A percentile compares a stretch with the other conserved stretches of the same genome.
Evolutionary conservation across 2,329 filamentous ascomycete genomes (phyloP).

Genomic region (Grosmannia penicillata): DNA sequence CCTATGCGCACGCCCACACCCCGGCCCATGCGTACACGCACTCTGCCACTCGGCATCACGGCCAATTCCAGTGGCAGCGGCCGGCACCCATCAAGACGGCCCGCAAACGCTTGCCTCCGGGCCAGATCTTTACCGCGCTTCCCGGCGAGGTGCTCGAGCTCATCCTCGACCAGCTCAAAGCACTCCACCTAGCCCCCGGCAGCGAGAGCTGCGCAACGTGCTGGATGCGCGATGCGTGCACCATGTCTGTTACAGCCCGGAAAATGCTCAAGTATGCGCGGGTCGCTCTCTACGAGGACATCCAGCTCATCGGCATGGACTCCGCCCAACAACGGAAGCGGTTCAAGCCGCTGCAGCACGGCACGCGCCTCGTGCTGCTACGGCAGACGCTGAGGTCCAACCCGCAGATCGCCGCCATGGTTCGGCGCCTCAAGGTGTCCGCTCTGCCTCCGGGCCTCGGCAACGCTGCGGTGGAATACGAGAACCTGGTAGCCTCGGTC

Average conservation of each 20-base stretch:
- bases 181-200: conserved; percentile 30
- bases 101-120: conserved; percentile 17
- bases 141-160: conserved; percentile 44
- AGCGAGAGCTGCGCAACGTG: conserved; percentile 46
- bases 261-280: conserved; percentile 38
- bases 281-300: conserved; percentile 39
- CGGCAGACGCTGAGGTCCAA: conserved; percentile 41
- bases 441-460: conserved; percentile 17
- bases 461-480: conserved; percentile 33
- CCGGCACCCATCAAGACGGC: conserved; percentile 6
- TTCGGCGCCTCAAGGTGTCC: conserved; percentile 41
- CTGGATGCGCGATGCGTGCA: conserved; percentile 47
- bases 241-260: conserved; percentile 31
- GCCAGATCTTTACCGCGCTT: conserved; percentile 38
- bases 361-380: conserved; percentile 38
- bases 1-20: too few relatives aligned
- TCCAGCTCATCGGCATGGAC: conserved; percentile 44
- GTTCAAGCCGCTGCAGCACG: conserved; percentile 32
- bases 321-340: conserved; percentile 36
- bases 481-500: conserved; percentile 42
- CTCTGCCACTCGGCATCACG: too few relatives aligned
- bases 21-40: too few relatives aligned
- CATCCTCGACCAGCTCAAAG: conserved; percentile 38
- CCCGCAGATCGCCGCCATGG: conserved; percentile 35
- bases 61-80: conserved; percentile 5